phyloP scores from a whole-genome alignment of 1,139 yeast genomes.

The Saccharomyces hybrid region DNA sequence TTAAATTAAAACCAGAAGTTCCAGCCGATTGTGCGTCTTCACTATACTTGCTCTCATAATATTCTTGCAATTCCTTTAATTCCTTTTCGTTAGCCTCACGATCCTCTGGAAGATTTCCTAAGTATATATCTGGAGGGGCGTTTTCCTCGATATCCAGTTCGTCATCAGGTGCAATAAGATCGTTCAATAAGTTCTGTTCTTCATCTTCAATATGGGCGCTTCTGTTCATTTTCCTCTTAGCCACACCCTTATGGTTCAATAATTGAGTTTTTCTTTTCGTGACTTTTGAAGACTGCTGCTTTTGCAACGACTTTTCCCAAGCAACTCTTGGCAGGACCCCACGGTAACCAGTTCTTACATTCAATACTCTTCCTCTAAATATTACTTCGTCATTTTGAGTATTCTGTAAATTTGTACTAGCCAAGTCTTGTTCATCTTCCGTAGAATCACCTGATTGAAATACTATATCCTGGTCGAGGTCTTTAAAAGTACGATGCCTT shows the following conservation, averaged over 20 bases:
- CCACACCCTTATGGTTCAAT: background rate
- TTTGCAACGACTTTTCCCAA: conserved; percentile 25
- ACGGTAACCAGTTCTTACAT: conserved; percentile 25
- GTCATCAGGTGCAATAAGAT: background rate
- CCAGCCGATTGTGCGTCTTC: conserved; percentile 17
- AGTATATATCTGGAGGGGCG: background rate
- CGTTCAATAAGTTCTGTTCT: background rate
- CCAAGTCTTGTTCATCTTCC: conserved; percentile 2
- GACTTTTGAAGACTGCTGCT: conserved; percentile 1
- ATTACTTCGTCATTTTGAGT: conserved; percentile 10
- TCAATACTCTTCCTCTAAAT: conserved; percentile 26
- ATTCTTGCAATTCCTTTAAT: background rate
- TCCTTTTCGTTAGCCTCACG: background rate
- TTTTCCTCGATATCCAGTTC: background rate
- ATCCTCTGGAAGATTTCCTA: background rate
- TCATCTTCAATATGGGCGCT: background rate
- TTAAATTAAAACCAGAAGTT: conserved; percentile 14
- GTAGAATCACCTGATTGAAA: background rate
- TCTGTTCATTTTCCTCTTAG: conserved; percentile 1
- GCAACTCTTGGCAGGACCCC: conserved; percentile 28
- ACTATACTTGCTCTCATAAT: conserved; percentile 3
- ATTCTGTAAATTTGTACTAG: background rate
- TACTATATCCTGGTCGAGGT: background rate
- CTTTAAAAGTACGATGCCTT: background rate
- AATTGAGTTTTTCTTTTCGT: background rate